Percentiles rank a stretch among this genome's conserved stretches.
phyloP scores from a whole-genome alignment of 305 asterid genomes.

The Fraxinus angustifolia region DNA sequence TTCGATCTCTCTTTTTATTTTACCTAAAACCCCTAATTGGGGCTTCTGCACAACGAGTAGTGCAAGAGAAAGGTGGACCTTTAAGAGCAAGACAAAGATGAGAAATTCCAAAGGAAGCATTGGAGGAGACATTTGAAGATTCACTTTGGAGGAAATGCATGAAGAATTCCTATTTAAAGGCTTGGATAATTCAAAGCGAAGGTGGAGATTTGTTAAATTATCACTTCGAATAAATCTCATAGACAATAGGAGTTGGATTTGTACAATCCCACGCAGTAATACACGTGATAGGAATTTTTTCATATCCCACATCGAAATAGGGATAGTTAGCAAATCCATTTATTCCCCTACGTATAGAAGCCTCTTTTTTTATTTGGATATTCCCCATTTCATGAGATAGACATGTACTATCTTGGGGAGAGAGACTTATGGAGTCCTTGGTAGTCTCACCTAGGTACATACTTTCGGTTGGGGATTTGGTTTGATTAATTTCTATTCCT shows the following conservation, averaged over 20 bases:
- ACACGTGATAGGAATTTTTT: background rate
- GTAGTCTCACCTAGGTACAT: background rate
- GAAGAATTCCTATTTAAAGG: background rate
- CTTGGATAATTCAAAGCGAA: background rate
- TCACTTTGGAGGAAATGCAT: background rate
- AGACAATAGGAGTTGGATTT: background rate
- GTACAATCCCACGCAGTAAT: background rate
- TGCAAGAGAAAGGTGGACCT: background rate
- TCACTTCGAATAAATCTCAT: background rate
- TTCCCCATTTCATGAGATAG: background rate
- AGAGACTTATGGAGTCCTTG: background rate
- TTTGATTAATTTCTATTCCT: background rate
- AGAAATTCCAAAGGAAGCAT: background rate
- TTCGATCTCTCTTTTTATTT: background rate
- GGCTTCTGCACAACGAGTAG: background rate
- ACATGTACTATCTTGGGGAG: background rate
- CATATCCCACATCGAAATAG: background rate
- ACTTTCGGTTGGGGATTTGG: background rate
- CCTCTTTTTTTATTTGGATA: background rate
- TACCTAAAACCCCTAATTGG: background rate
- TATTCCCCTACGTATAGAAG: background rate
- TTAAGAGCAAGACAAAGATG: background rate
- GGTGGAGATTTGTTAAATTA: background rate
- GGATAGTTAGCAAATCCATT: background rate
- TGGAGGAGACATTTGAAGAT: background rate